Base-by-base conservation (phyloP, 805 yeast genomes). In the Cyberlindnera mycetangii region DNA sequence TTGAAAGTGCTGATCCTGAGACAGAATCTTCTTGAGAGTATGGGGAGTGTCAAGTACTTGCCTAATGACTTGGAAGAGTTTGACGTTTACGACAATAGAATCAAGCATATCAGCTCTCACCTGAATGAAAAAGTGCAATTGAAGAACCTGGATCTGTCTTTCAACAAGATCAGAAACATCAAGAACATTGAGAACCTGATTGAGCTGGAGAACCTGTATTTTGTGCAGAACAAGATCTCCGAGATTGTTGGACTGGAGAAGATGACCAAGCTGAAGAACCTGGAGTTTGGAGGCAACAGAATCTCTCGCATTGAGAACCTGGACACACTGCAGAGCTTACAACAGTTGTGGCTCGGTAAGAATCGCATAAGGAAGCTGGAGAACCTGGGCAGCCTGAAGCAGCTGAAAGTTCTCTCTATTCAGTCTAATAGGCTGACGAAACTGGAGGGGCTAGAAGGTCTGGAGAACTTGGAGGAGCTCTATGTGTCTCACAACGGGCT, bases 241-340 rank as follows among this genome's bases (percentile, higher is more conserved):
- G 82, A 77, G 47, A 88, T 93, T 52, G 81, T 80, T 52, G 81
- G 83, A 53, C 53, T 92, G 39, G 78, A 77, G 12, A 70, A 72
- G 1, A 69, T 89, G 45, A 64, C 61, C 1, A 70, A 77, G 16
- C 65, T 93, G 51, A 75, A 67, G 41, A 85, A 84, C 53, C 68
- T 93, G 43, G 99, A 93, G 65, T 71, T 93, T 32, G 99, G 98
- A 11, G 99, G 97, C 19, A 93, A 93, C 65, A 73, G 79, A 46
- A 75, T 89, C 37, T 72, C 77, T 35, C 63, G 56, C 32, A 79
- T 85, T 36, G 84, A 80, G 50, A 78, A 79, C 32, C 60, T 90
- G 53, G 72, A 74, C 17, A 64, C 67, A 0, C 68, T 92, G 47
- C 67, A 65, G 0, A 76, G 73, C 39, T 66, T 93, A 35, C 77